Evolutionary conservation across 2,329 filamentous ascomycete species (phyloP).

Genomic region (Leptographium flavum): DNA sequence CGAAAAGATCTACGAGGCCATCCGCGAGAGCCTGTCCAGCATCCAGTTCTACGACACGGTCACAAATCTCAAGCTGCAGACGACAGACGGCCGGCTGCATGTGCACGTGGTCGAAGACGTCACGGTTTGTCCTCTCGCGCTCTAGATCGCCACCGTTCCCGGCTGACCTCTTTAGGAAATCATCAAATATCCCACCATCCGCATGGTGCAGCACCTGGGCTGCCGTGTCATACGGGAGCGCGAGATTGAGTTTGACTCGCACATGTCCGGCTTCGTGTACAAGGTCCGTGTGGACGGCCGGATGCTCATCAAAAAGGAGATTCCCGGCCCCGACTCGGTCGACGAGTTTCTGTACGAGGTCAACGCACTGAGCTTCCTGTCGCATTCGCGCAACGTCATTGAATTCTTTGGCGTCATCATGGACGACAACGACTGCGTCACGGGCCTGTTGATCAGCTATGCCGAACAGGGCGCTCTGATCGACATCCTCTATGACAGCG

Average conservation of each 20-base stretch:
- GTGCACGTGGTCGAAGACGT: slow-evolving; percentile 97
- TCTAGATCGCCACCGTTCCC: neutral
- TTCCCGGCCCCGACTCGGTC: slow-evolving; percentile 85
- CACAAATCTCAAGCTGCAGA: slow-evolving; percentile 89
- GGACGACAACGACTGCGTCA: slow-evolving; percentile 65
- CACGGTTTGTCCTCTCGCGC: slow-evolving; percentile 37
- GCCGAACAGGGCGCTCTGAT: slow-evolving; percentile 78
- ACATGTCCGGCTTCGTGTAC: slow-evolving; percentile 96
- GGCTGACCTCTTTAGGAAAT: slow-evolving; percentile 45
- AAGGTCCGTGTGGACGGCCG: slow-evolving; percentile 60
- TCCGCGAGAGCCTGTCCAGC: slow-evolving; percentile 79
- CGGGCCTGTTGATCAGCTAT: slow-evolving; percentile 79
- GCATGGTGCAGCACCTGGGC: slow-evolving; percentile 58
- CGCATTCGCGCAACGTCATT: slow-evolving; percentile 63
- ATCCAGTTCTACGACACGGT: slow-evolving; percentile 95
- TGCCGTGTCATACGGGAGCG: slow-evolving; percentile 55
- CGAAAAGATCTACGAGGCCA: slow-evolving; percentile 83
- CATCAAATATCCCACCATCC: slow-evolving; percentile 66
- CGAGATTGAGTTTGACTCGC: slow-evolving; percentile 71
- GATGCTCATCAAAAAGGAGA: slow-evolving; percentile 90
- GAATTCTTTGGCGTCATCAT: slow-evolving; percentile 77
- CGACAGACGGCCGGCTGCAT: slow-evolving; percentile 72
- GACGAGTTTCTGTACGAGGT: slow-evolving; percentile 97
- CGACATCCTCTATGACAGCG: slow-evolving; percentile 74
- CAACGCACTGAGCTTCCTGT: slow-evolving; percentile 74